Conservation (phyloP, 345 rosid species). For the Laguncularia racemosa region DNA sequence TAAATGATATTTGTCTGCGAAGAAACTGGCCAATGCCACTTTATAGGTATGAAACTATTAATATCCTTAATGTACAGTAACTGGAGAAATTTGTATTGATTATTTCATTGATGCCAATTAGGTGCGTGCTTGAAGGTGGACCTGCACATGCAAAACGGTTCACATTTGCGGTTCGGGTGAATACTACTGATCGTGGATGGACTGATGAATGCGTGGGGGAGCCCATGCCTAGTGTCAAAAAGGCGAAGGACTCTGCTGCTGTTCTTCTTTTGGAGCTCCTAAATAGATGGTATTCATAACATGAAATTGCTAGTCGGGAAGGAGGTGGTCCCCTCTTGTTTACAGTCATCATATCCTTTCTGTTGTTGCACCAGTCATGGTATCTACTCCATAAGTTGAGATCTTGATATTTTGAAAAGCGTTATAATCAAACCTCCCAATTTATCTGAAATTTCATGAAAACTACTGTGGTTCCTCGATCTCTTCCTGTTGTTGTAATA, state of each 20-base stretch:
- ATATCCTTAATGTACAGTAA: not conserved
- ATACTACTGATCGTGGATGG: conserved; percentile 78
- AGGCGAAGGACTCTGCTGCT: conserved; percentile 98
- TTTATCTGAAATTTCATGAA: no score
- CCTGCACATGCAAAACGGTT: conserved; percentile 97
- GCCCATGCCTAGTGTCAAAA: conserved; percentile 97
- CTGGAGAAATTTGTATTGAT: not conserved
- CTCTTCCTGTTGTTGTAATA: no score
- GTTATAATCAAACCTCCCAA: no score
- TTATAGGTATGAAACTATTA: conserved; percentile 49
- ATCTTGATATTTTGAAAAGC: no score
- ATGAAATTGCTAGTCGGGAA: no score
- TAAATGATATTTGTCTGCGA: conserved; percentile 90
- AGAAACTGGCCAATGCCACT: conserved; percentile 97
- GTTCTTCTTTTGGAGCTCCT: conserved; percentile 68
- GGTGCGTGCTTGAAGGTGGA: conserved; percentile 93
- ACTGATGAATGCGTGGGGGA: conserved; percentile 93
- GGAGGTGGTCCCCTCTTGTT: no score
- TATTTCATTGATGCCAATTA: conserved; percentile 11
- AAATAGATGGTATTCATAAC: conserved; percentile 42
- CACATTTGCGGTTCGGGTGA: conserved; percentile 78
- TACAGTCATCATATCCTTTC: no score
- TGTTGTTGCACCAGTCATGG: no score
- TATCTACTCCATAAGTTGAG: no score
- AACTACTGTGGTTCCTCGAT: no score